A percentile compares a stretch with the other conserved stretches of the same genome.
Evolutionary conservation across 2,329 filamentous ascomycete species (phyloP).

Genomic region (Cordyceps tenuipes): DNA sequence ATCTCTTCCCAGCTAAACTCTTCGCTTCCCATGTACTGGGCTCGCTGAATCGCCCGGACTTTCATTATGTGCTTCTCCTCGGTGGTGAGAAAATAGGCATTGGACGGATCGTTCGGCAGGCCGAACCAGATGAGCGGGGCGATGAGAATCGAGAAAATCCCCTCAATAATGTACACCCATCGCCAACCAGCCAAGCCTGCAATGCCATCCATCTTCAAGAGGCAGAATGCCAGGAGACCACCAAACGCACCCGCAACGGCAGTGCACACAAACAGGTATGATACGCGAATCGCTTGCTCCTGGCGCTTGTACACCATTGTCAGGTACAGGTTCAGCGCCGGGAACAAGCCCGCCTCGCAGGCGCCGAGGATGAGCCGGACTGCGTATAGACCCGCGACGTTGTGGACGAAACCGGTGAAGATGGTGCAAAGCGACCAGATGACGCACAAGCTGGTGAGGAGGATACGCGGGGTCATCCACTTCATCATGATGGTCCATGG

Average conservation of each 20-base stretch:
- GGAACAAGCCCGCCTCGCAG: conserved; percentile 20
- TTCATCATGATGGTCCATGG: conserved; percentile 26
- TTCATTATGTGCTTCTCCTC: conserved; percentile 44
- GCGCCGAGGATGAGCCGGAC: conserved; percentile 19
- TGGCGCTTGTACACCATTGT: conserved; percentile 32
- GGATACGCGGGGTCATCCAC: conserved; percentile 23
- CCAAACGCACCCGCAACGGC: conserved; percentile 31
- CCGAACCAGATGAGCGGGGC: conserved; percentile 37
- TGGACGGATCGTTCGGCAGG: conserved; percentile 36
- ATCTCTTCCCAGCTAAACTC: conserved; percentile 44
- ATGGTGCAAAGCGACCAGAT: conserved; percentile 22
- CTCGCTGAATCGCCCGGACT: conserved; percentile 34
- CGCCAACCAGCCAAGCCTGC: conserved; percentile 27
- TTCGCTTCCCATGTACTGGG: conserved; percentile 39
- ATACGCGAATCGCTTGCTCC: conserved; percentile 46
- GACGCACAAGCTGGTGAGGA: conserved; percentile 21
- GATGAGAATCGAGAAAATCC: conserved; percentile 33
- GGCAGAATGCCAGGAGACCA: conserved; percentile 31
- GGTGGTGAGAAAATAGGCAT: conserved; percentile 39
- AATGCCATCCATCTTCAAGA: conserved; percentile 24
- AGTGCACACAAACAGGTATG: conserved; percentile 34
- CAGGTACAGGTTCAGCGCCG: conserved; percentile 20
- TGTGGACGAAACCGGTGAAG: conserved; percentile 23
- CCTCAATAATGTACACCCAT: conserved; percentile 33
- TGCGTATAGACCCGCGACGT: conserved; percentile 20